Percentiles rank a stretch among this genome's conserved stretches.
These are phyloP conservation scores for Magnaporthiopsis incrustans DNA, from an alignment of 2,329 filamentous ascomycete species.

Conservation along the genomic window DNA sequence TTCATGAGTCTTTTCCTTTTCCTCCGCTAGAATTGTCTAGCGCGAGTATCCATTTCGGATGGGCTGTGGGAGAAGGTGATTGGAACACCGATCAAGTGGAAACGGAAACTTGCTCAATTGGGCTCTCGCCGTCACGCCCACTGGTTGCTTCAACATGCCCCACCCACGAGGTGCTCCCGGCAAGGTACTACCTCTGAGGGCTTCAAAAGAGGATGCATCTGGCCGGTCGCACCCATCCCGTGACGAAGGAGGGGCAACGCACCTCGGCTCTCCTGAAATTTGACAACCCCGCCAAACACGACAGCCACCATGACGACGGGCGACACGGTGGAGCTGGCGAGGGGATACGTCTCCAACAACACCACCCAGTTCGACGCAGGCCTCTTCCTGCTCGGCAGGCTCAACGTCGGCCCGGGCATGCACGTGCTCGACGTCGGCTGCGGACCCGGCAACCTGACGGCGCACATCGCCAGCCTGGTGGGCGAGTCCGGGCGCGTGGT, in stretches of 20 bases:
- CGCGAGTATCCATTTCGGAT: too few species aligned
- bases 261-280: too few species aligned
- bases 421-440: conserved; percentile 38
- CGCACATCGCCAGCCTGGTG: conserved; percentile 30
- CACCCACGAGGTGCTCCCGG: neutral
- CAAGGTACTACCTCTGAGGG: neutral
- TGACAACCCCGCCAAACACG: too few species aligned
- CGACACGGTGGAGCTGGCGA: conserved; percentile 15
- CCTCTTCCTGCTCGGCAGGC: conserved; percentile 17
- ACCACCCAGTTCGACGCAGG: conserved; percentile 18
- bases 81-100: neutral
- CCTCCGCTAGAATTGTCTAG: too few species aligned
- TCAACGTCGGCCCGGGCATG: conserved; percentile 26
- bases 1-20: too few species aligned
- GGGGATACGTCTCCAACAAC: conserved; percentile 18
- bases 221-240: neutral
- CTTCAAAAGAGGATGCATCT: neutral
- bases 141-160: neutral
- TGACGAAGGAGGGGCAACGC: too few species aligned
- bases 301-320: neutral
- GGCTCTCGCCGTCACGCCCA: neutral
- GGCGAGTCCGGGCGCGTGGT: conserved; percentile 26
- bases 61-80: neutral
- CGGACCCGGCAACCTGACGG: conserved; percentile 39
- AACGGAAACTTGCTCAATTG: neutral